Evolutionary conservation across 176 grass and related monocot species (phyloP), one percentile per base, ranked within the genome.

Genomic region (Musa schizocarpa): DNA sequence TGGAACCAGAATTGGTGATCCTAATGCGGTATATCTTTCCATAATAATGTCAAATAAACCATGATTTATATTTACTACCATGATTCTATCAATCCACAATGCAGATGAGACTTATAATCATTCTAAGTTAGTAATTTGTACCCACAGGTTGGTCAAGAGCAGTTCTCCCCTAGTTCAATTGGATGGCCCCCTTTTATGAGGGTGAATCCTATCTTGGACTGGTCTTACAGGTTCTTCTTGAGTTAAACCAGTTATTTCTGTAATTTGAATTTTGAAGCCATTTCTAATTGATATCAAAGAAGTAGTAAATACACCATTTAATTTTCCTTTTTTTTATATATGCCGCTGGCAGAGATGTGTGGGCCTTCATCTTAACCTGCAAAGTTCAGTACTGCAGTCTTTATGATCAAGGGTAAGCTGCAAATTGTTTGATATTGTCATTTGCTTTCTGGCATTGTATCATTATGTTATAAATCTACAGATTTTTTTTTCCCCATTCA

Each of bases 101-200:
- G 9, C 56, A 76, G 57, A 50, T 63, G 34, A 22, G 43, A 76
- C 19, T 20, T 65, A 48, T 53, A 13, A 77, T 69, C 50, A 22
- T 56, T 77, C 19, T 54, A 29, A 72, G 1, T 79, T 76, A 26
- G 55, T 53, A 50, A 53, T 57, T 88, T 88, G 50, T 48, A 52
- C 82, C 73, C 84, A 27, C 85, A 98, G 95, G 86, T 98, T 89
- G 95, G 95, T 81, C 95, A 99, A 91, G 95, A 99, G 73, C 95
- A 99, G 53, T 99, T 99, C 52, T 99, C 95, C 51, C 95, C 95
- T 56, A 99, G 95, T 85, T 99, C 95, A 50, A 81, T 80, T 84
- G 95, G 95, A 17, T 99, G 95, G 95, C 95, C 95, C 87, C 95
- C 95, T 86, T 99, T 99, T 86, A 99, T 99, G 95, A 88, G 95